Evolutionary conservation across 106 monocot genomes (phyloP), one percentile per base, ranked within the genome.

Genomic region (Dioscorea zingiberensis): DNA sequence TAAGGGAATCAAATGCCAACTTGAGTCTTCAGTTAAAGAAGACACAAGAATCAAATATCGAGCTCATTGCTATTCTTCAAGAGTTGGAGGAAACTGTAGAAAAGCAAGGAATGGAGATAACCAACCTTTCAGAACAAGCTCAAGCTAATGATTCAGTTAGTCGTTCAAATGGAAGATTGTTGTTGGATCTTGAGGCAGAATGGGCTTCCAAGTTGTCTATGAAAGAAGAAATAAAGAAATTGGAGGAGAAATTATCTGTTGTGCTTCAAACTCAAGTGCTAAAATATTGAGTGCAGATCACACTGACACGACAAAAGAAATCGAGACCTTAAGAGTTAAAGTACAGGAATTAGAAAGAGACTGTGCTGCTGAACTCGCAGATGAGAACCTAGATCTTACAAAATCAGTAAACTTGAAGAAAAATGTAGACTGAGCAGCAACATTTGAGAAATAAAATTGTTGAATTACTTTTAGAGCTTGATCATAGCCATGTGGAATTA

Each of bases 351-450:
- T 97, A 19, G 97, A 97, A 71, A 88, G 68, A 65, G 97, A 97
- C 48, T 92, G 97, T 73, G 75, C 83, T n/a, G n/a, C n/a, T 55
- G 97, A 97, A 79, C 90, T 92, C 70, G 92, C 92, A 13, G 86
- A 97, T 29, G 91, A 97, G 53, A 92, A 97, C 70, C 59, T 92
- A 47, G 88, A 86, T 10, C 88, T 92, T 66, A 77, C 44, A 78
- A 75, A 49, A 58, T n/a, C 11, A 49, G 76, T 26, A 59, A 76
- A 18, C 73, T 94, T 26, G 80, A 94, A 63, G 83, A 71, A 57
- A 85, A 80, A 76, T 90, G 84, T 60, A 87, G 69, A 59, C 80
- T 48, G 84, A 91, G 48, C 65, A 87, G 61, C 80, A 83, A 66
- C 45, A 69, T 62, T 85, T 79, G 60, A 87, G 71, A 69, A 77